A percentile compares a stretch with the other conserved stretches of the same genome.
Conservation (phyloP, 352 stramenopile species). For the Globisporangium alternatum region DNA sequence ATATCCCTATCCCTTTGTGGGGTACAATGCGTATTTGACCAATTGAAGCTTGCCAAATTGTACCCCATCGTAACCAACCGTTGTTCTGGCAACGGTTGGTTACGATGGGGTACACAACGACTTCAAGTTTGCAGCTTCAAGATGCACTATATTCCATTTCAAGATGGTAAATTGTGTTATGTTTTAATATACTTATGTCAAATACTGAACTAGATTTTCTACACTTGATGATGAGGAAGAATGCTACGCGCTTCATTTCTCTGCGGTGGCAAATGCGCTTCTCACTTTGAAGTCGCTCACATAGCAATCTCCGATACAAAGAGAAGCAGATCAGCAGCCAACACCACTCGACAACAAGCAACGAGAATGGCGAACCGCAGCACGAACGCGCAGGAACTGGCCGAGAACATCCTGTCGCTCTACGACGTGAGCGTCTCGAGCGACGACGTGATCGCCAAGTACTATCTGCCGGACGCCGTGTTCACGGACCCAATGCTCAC, state of each 20-base stretch:
- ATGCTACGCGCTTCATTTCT: background rate
- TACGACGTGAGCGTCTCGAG: slow-evolving; percentile 69
- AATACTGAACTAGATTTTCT: background rate
- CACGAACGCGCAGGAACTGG: slow-evolving; percentile 71
- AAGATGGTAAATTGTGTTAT: background rate
- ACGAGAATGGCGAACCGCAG: slow-evolving; percentile 53
- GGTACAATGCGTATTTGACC: no score
- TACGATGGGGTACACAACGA: background rate
- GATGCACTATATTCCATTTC: background rate
- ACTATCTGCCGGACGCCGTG: slow-evolving; percentile 71
- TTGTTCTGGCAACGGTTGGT: slow-evolving; percentile 10
- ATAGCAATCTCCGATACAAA: background rate
- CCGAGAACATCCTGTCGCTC: slow-evolving; percentile 78
- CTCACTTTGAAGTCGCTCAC: background rate
- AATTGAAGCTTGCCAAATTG: no score
- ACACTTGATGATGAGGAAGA: background rate
- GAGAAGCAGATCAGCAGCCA: background rate
- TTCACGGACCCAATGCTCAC: slow-evolving; percentile 81
- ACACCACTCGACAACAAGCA: no score
- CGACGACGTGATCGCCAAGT: slow-evolving; percentile 75
- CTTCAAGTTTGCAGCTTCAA: slow-evolving; percentile 3
- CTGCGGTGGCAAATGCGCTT: background rate
- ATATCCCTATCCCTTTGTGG: no score
- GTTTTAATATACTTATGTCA: background rate
- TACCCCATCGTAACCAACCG: background rate